Evolutionary conservation across 331 rosid species (phyloP).

Genomic region (Spiraea crenata): DNA sequence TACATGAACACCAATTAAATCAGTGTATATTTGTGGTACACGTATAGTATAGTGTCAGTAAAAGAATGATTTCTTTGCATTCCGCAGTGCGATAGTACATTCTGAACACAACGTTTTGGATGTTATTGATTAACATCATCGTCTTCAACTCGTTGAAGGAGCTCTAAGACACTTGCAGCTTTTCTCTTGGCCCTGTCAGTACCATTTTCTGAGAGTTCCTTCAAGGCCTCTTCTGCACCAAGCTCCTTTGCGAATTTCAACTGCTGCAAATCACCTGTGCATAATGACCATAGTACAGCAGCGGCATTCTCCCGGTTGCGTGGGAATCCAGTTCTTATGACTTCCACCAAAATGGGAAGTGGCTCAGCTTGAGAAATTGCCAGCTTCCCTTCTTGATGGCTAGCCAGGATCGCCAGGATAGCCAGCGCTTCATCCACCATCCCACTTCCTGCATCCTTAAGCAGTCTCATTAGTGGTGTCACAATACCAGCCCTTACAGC

Average conservation of each 20-base stretch:
- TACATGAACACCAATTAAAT: constrained; percentile 5
- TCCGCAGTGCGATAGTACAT: too few species aligned
- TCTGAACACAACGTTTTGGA: too few species aligned
- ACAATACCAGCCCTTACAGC: constrained; percentile 94
- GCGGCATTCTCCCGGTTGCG: constrained; percentile 94
- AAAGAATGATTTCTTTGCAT: not conserved
- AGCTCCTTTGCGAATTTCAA: constrained; percentile 69
- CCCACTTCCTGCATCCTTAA: constrained; percentile 87
- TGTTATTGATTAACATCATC: too few species aligned
- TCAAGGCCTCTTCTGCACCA: constrained; percentile 78
- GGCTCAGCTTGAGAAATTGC: constrained; percentile 75
- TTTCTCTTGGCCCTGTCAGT: constrained; percentile 96
- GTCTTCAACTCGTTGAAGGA: constrained; percentile 53
- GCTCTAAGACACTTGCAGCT: constrained; percentile 72
- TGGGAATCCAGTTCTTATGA: constrained; percentile 82
- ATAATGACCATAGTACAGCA: constrained; percentile 83
- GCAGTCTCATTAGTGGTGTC: constrained; percentile 62
- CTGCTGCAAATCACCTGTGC: constrained; percentile 61
- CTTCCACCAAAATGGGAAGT: constrained; percentile 64
- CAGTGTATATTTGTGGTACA: not conserved
- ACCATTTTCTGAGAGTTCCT: constrained; percentile 82
- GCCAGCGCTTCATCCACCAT: constrained; percentile 98
- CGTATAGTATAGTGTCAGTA: not conserved
- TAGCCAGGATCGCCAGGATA: constrained; percentile 81
- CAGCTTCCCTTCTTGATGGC: constrained; percentile 80